Base-by-base conservation (phyloP, 2,329 filamentous ascomycete genomes). In the Colletotrichum trifolii region DNA sequence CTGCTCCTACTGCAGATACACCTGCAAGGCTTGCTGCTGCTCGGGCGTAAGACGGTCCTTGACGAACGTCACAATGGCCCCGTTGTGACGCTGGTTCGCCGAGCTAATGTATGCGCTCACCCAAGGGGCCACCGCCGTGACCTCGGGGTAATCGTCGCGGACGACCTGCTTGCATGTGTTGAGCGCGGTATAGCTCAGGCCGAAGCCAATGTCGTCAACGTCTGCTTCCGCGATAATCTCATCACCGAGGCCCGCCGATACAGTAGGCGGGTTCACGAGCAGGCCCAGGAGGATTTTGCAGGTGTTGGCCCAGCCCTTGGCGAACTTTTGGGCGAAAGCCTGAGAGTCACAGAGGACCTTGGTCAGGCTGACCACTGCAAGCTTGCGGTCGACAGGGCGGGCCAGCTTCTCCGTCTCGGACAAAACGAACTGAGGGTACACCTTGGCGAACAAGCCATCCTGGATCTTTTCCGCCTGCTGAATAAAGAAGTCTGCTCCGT, bases 171-270 rank as follows among this genome's bases (percentile, higher is more conserved):
- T 93, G 81, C 95, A 96, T 0, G 95, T 97, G 80, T 95, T 97
- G 68, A 99, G 86, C 38, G 92, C 90, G 1, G 96, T 98, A 79
- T 97, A 99, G 8, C 94, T 95, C 69, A 97, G 89, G 34, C 96
- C 96, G 73, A 99, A 99, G 35, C 93, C 91, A 70, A 97, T 89
- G 75, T 99, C 96, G 72, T 99, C 96, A 34, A 97, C 92, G 72
- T 98, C 95, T 3, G 93, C 90, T 75, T 98, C 96, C 10, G 89
- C 87, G 68, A 97, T 90, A 54, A 92, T 81, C 70, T 96, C 93
- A 68, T 93, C 90, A 62, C 90, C 89, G 40, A 85, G 81, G 2
- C 90, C 87, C 13, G 82, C 80, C 7, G 85, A 80, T 5, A 95
- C 86, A 40, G 82, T 79, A 2, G 95, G 94, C 34, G 95, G 93